Evolutionary conservation across 306 rosid genomes (phyloP).

Genomic region (Cucurbita pepo): DNA sequence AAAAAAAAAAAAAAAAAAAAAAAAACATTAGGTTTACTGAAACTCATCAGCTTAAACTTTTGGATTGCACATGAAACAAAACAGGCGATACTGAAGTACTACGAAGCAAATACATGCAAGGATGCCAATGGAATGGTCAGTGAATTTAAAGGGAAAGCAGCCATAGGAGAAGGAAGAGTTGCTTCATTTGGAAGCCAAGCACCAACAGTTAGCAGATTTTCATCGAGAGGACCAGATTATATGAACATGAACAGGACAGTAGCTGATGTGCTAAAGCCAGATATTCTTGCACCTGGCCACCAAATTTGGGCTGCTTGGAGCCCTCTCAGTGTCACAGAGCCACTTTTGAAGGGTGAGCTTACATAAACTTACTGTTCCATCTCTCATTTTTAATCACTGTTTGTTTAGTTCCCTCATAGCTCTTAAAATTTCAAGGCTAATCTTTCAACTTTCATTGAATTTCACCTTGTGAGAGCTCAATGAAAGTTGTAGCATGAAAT

Average conservation of each 20-base stretch:
- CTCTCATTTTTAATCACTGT: not conserved
- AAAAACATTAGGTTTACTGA: no score
- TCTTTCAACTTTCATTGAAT: not conserved
- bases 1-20: no score
- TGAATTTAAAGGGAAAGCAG: slow-evolving; percentile 34
- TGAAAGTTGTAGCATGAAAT: not conserved
- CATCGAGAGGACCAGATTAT: slow-evolving; percentile 84
- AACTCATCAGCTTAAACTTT: not conserved
- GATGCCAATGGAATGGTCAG: slow-evolving; percentile 23
- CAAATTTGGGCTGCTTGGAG: slow-evolving; percentile 93
- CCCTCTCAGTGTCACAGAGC: slow-evolving; percentile 53
- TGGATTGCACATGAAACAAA: not conserved
- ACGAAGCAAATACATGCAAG: slow-evolving; percentile 41
- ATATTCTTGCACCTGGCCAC: slow-evolving; percentile 85
- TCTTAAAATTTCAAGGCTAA: not conserved
- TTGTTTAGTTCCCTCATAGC: not conserved
- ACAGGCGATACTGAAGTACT: slow-evolving; percentile 41
- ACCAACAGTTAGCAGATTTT: slow-evolving; percentile 63
- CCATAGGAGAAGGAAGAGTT: slow-evolving; percentile 58
- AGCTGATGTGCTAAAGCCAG: slow-evolving; percentile 76
- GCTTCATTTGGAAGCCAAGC: slow-evolving; percentile 42
- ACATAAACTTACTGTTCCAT: not conserved
- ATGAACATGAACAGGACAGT: slow-evolving; percentile 21
- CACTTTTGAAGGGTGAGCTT: slow-evolving; percentile 33
- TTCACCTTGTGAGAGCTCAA: not conserved